These are phyloP conservation scores for Xerophyta viscosa DNA, from an alignment of 106 monocot genomes.

Conservation along the genomic window DNA sequence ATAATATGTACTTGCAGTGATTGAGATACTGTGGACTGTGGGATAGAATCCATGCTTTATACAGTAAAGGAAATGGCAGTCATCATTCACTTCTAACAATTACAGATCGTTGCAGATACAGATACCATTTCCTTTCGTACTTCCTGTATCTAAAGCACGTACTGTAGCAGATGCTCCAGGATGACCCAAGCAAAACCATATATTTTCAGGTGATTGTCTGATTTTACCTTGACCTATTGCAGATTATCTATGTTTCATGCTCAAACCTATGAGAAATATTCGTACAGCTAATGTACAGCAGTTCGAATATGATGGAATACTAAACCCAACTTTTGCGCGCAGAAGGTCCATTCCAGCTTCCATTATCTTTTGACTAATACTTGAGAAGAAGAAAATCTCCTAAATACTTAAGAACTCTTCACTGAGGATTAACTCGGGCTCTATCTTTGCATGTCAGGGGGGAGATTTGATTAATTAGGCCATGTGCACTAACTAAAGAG, in stretches of 20 bases:
- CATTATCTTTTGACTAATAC: constrained; percentile 72
- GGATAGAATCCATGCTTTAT: too few species aligned
- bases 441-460: constrained; percentile 32
- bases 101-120: constrained; percentile 47
- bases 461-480: constrained; percentile 87
- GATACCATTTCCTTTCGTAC: constrained; percentile 78
- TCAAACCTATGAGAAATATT: constrained; percentile 1
- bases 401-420: constrained; percentile 79
- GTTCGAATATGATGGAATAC: constrained; percentile 94
- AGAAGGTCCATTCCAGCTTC: constrained; percentile 88
- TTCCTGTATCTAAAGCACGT: constrained; percentile 76
- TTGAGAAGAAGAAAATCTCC: too few species aligned
- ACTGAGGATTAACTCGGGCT: constrained; percentile 25
- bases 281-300: constrained; percentile 95
- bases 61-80: too few species aligned
- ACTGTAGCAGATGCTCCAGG: constrained; percentile 58
- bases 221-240: too few species aligned
- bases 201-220: too few species aligned
- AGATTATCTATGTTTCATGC: too few species aligned
- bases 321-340: constrained; percentile 82
- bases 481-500: constrained; percentile 95
- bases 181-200: constrained; percentile 69
- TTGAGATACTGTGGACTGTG: too few species aligned
- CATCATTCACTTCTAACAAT: neutral
- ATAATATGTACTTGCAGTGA: too few species aligned